Evolutionary conservation across 2,329 filamentous ascomycete species (phyloP).

Genomic region (Colletotrichum sp.): DNA sequence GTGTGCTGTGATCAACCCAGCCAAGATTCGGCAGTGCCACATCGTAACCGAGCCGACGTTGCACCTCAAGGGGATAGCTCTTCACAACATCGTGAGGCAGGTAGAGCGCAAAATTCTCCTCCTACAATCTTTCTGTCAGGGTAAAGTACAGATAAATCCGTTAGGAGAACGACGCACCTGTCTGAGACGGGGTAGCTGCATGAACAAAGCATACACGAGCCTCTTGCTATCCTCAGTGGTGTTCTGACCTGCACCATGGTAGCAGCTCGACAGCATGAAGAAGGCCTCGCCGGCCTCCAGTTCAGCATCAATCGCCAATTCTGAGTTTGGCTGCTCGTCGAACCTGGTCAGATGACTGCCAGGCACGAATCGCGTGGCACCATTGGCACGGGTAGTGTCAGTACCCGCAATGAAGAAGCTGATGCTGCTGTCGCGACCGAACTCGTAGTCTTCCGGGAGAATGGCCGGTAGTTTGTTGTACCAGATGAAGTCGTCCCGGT

Average conservation of each 20-base stretch:
- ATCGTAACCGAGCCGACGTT: not conserved
- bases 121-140: not conserved
- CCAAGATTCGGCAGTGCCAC: not conserved
- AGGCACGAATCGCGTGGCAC: constrained; percentile 23
- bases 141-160: not conserved
- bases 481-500: not conserved
- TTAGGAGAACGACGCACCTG: not conserved
- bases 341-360: not conserved
- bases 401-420: constrained; percentile 22
- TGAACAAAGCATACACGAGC: not conserved
- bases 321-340: not conserved
- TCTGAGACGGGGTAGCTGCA: not conserved
- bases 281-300: not conserved
- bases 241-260: not conserved
- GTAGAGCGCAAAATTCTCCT: not conserved
- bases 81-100: not conserved
- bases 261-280: not conserved
- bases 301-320: not conserved
- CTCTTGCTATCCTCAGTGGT: not conserved
- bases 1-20: not conserved
- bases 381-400: constrained; percentile 23
- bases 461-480: not conserved
- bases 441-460: not conserved
- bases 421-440: not conserved
- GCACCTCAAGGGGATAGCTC: not conserved